Conservation (phyloP, 1,284 basidiomycete genomes). For the Microbotryomycetes sp. region DNA sequence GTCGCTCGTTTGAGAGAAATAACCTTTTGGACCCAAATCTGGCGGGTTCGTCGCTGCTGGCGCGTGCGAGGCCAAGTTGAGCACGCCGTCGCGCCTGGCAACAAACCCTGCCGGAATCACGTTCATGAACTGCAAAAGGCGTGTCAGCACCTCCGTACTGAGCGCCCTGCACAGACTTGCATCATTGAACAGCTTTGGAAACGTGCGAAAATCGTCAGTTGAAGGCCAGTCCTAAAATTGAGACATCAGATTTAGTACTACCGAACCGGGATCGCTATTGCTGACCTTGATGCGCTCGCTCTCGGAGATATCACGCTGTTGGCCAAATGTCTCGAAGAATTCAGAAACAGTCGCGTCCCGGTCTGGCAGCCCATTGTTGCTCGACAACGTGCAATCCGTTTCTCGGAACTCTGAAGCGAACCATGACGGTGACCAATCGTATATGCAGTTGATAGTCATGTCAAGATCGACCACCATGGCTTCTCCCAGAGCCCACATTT, state of each 20-base stretch:
- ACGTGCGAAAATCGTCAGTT: constrained; percentile 69
- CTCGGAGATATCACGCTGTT: constrained; percentile 50
- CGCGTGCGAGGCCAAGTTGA: constrained; percentile 78
- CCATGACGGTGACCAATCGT: constrained; percentile 71
- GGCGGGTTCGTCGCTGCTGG: constrained; percentile 74
- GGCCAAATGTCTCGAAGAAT: constrained; percentile 73
- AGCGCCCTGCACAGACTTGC: constrained; percentile 5
- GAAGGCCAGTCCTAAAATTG: constrained; percentile 76
- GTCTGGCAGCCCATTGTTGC: constrained; percentile 4
- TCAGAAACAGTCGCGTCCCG: constrained; percentile 53
- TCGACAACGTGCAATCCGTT: constrained; percentile 48
- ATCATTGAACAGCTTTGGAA: constrained; percentile 81
- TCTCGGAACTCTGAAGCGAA: constrained; percentile 62
- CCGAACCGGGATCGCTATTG: constrained; percentile 1
- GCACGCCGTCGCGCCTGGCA: constrained; percentile 75
- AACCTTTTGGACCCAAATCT: constrained; percentile 69
- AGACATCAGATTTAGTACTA: background rate
- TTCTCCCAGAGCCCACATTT: constrained; percentile 62
- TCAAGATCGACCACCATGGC: constrained; percentile 68
- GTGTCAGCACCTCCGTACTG: too few species aligned
- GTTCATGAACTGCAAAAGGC: constrained; percentile 50
- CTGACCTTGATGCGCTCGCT: constrained; percentile 72
- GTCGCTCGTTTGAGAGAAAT: constrained; percentile 43
- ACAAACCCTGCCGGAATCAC: constrained; percentile 81
- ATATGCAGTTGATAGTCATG: constrained; percentile 45